Conservation (phyloP, 495 filamentous ascomycete genomes). For the Staphylotrichum longicolle region DNA sequence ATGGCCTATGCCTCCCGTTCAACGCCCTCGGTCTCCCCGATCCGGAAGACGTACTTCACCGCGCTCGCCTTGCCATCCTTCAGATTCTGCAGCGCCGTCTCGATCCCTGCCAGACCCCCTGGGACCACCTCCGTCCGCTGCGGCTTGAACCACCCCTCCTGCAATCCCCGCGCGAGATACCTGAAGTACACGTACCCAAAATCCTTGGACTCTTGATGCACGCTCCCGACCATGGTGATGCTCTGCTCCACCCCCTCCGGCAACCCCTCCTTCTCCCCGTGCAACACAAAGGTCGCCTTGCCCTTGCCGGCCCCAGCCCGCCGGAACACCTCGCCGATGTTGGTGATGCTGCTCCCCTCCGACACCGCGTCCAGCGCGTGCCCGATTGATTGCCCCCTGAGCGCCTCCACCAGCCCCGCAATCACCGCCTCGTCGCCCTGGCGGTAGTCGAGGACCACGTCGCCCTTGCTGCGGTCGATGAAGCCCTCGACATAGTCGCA, state of each 20-base stretch:
- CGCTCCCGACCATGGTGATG: constrained; percentile 48
- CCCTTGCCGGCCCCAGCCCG: constrained; percentile 47
- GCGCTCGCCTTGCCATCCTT: constrained; percentile 61
- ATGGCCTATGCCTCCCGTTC: neutral
- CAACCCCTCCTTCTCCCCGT: constrained; percentile 32
- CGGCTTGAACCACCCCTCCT: constrained; percentile 57
- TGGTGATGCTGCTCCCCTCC: constrained; percentile 50
- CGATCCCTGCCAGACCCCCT: constrained; percentile 58
- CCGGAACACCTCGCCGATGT: constrained; percentile 45
- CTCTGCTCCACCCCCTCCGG: constrained; percentile 37
- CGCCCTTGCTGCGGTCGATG: constrained; percentile 63
- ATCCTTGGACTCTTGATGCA: constrained; percentile 53
- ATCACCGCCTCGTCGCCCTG: constrained; percentile 56
- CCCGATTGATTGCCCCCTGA: constrained; percentile 31
- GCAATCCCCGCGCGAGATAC: constrained; percentile 52
- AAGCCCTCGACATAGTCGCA: constrained; percentile 55
- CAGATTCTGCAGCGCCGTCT: constrained; percentile 55
- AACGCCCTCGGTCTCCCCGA: constrained; percentile 58
- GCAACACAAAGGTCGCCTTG: constrained; percentile 57
- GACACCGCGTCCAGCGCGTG: constrained; percentile 62
- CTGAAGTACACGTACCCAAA: constrained; percentile 57
- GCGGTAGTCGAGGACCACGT: constrained; percentile 71
- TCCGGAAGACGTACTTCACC: constrained; percentile 66
- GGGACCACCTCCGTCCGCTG: constrained; percentile 62
- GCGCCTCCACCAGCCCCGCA: constrained; percentile 47